Percentiles rank a stretch among this genome's conserved stretches.
Conservation (phyloP, 2,329 filamentous ascomycete genomes). For the Aspergillus sp. region DNA sequence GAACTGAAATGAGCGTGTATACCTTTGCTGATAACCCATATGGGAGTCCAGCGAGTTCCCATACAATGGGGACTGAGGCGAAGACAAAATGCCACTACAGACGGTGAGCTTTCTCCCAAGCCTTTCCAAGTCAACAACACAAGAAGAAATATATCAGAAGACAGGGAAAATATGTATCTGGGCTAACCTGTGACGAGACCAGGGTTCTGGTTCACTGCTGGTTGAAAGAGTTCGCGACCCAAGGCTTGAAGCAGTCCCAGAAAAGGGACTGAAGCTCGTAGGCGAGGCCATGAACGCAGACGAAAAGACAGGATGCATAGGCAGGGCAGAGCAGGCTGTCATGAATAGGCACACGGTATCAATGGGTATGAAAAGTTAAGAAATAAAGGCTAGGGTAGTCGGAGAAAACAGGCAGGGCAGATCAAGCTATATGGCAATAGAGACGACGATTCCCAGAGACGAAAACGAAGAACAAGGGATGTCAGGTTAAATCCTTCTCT, state of each 20-base stretch:
- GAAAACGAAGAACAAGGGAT: not conserved
- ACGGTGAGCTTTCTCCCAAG: conserved; percentile 18
- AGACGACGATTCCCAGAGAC: too few species aligned
- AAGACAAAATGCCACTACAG: conserved; percentile 19
- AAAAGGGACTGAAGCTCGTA: conserved; percentile 23
- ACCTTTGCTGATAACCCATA: conserved; percentile 35
- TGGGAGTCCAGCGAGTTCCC: too few species aligned
- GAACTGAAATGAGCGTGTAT: conserved; percentile 10
- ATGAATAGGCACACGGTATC: too few species aligned
- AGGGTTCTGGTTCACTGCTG: conserved; percentile 22
- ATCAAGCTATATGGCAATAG: too few species aligned
- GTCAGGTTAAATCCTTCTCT: not conserved
- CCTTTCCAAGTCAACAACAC: not conserved
- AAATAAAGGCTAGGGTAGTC: too few species aligned
- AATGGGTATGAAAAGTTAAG: too few species aligned
- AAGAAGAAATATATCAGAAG: not conserved
- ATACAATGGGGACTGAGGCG: conserved; percentile 22
- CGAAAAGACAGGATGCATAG: conserved; percentile 27
- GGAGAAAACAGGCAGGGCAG: too few species aligned
- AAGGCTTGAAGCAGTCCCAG: conserved; percentile 19
- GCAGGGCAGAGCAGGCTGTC: conserved; percentile 7
- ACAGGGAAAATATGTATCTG: conserved; percentile 8
- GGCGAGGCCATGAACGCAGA: conserved; percentile 23
- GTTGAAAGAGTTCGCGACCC: conserved; percentile 23
- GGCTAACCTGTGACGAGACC: conserved; percentile 31